phyloP scores from a whole-genome alignment of 768 basidiomycete species.

The Boletus huronensis region DNA sequence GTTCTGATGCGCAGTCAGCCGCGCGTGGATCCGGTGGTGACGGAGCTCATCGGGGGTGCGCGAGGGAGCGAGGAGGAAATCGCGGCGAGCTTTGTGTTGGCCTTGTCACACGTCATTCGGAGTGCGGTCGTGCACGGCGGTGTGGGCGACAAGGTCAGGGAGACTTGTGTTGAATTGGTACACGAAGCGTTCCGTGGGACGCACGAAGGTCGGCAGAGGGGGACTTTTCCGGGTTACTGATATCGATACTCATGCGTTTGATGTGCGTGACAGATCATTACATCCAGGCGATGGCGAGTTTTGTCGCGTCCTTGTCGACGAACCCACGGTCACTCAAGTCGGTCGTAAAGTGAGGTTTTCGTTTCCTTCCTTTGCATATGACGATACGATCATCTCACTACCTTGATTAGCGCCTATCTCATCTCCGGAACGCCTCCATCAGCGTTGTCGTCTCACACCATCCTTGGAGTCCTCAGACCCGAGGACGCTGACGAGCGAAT shows the following conservation, averaged over 20 bases:
- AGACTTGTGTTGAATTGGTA: slow-evolving; percentile 71
- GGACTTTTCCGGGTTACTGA: no score
- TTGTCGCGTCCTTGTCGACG: slow-evolving; percentile 62
- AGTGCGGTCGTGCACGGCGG: slow-evolving; percentile 60
- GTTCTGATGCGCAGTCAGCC: slow-evolving; percentile 88
- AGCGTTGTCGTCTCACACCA: slow-evolving; percentile 55
- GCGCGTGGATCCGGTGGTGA: slow-evolving; percentile 90
- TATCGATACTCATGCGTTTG: neutral
- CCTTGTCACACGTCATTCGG: slow-evolving; percentile 70
- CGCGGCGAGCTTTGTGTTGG: slow-evolving; percentile 69
- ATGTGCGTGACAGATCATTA: slow-evolving; percentile 54
- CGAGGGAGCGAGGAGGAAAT: slow-evolving; percentile 65
- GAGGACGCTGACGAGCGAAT: slow-evolving; percentile 35
- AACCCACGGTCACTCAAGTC: slow-evolving; percentile 61
- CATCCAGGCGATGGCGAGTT: slow-evolving; percentile 55
- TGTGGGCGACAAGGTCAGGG: slow-evolving; percentile 71
- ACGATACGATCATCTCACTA: neutral
- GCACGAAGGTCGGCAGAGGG: slow-evolving; percentile 50
- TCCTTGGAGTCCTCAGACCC: slow-evolving; percentile 52
- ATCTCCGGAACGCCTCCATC: slow-evolving; percentile 67
- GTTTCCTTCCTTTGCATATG: neutral
- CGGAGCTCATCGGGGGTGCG: slow-evolving; percentile 70
- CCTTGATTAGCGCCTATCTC: slow-evolving; percentile 50
- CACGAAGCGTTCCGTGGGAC: slow-evolving; percentile 72
- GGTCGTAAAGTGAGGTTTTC: slow-evolving; percentile 65